Evolutionary conservation across 2,329 filamentous ascomycete genomes (phyloP).

Genomic region (Raffaelea deltoideospora): DNA sequence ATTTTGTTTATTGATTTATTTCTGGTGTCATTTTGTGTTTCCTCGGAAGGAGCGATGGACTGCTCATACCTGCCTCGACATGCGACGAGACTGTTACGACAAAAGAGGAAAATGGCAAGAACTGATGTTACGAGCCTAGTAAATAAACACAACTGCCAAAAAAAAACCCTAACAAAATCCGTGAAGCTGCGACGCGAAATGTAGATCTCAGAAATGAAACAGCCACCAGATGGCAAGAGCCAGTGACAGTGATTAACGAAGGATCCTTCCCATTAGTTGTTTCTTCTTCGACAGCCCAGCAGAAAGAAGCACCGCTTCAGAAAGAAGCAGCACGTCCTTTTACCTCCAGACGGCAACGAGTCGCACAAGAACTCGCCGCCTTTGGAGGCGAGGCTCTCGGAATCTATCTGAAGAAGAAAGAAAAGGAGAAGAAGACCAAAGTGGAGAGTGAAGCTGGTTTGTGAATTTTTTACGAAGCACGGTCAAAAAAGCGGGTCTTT

Average conservation of each 20-base stretch:
- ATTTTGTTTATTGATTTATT: no score
- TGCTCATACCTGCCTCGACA: no score
- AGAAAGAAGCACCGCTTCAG: conserved; percentile 7
- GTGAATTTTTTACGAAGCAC: not conserved
- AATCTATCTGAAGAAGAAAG: conserved; percentile 34
- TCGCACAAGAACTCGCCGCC: conserved; percentile 1
- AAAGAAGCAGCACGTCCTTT: conserved; percentile 9
- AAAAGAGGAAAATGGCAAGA: no score
- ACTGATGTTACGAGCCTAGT: no score
- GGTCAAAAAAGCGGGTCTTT: not conserved
- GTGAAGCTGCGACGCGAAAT: no score
- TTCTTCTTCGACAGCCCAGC: conserved; percentile 28
- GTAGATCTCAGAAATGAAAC: conserved; percentile 47
- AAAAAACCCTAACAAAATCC: no score
- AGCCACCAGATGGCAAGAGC: conserved; percentile 29
- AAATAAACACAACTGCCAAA: no score
- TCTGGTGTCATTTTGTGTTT: no score
- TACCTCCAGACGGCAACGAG: conserved; percentile 1
- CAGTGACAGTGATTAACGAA: conserved; percentile 42
- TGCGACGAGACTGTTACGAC: no score
- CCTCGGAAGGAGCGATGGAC: no score
- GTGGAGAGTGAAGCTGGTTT: conserved; percentile 1
- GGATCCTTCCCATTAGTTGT: conserved; percentile 26
- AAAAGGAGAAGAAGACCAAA: conserved; percentile 17
- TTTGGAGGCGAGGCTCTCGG: conserved; percentile 25